Base-by-base conservation (phyloP, 176 grass and related monocot genomes). In the Triticum monococcum region DNA sequence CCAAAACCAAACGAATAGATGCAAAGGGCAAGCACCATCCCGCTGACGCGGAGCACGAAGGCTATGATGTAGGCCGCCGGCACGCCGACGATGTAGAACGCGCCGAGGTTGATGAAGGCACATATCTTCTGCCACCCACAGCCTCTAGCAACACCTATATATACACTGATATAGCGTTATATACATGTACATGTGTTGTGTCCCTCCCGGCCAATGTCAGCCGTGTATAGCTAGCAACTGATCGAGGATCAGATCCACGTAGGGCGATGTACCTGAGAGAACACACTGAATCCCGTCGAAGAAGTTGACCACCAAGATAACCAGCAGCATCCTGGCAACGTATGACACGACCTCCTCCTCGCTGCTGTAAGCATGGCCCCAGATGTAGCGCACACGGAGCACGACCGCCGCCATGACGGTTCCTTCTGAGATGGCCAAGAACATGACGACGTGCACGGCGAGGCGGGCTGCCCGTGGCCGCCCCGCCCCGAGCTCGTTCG, bases 91-190 rank as follows among this genome's bases (percentile, higher is more conserved):
- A 82, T 9, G 63, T 97, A 94, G 79, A 75, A 97, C 8, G 92
- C 88, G 28, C 88, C 90, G 31, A 97, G 88, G 79, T 97, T 94
- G 28, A 97, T 72, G 5, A 31, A 50, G 24, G 95, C 90, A 0
- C 92, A 88, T 16, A 92, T 90, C 32, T 94, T 91, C 80, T 97
- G 92, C 95, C 92, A 89, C 24, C 95, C 95, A 20, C 86, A 92
- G 7, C 92, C 95, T 84, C 95, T 91, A 0, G 81, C 88, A n/a
- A 94, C 95, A 37, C 95, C 92, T 97, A 33, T 30, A 16, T 1
- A 30, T 7, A 65, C 7, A 0, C 40, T 3, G 40, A 41, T 41
- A 3, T 41, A 41, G 40, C 2, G 40, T 40, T 2, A 40, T 40
- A 40, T 40, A 2, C 38, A 46, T 46, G 12, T 11, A 48, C 45